Evolutionary conservation across 2,329 filamentous ascomycete genomes (phyloP), one percentile per base, ranked within the genome.

Genomic region (Xylaria sp.): DNA sequence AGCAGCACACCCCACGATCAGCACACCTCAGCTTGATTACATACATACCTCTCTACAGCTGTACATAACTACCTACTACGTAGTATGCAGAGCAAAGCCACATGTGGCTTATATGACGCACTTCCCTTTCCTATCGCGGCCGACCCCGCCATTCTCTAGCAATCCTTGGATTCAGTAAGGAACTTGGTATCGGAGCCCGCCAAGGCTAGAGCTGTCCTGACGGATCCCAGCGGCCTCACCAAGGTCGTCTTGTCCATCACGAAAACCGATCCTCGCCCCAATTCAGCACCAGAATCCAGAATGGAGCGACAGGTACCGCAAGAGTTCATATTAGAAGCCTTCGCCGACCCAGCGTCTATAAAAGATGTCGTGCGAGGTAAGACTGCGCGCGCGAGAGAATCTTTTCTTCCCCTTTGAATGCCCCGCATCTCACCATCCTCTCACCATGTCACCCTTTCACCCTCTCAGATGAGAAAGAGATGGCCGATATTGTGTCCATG

Each of bases 321-420:
- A 75, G 94, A 98, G 82, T 97, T 97, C 83, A 93, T 93, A 74
- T 88, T 99, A 79, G 94, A 98, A 79, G 91, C 97, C 78, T 97
- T 98, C 79, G 93, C 94, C 67, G 96, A 98, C 81, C 93, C 93
- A 60, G 88, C 89, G 51, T 96, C 92, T 64, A 93, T 98, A 73
- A 93, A 92, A 80, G 95, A 98, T 78, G 92, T 98, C 64, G 90
- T 98, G 71, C 94, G 95, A 89, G 95, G 94, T 94, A 79, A 74
- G 83, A 71, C 48, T 61, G 50, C 67, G 30, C 42, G 42, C 64
- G 51, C 67, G 30, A 19, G 30, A 59, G 3, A 36, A 39, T 57
- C 36, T 57, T 64, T 42, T 56, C 45, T 56, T 27, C 57, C 34
- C 30, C 53, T 53, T 45, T 19, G 24, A 59, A 65, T 67, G 60